These are phyloP conservation scores for Aspergillus sp. DNA, from an alignment of 2,329 filamentous ascomycete genomes.

Conservation along the genomic window DNA sequence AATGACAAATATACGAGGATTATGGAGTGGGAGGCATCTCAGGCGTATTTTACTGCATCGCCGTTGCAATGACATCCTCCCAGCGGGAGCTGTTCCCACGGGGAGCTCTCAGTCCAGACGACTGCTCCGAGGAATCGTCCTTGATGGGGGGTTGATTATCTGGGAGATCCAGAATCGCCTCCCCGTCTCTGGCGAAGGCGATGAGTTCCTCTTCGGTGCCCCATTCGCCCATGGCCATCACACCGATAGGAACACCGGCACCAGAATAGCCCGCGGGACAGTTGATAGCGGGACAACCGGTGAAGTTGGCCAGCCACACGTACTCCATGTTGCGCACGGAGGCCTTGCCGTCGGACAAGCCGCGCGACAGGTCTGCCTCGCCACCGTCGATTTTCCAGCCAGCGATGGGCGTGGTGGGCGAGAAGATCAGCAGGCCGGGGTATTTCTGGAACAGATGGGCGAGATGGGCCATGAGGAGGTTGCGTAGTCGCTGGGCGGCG, in stretches of 20 bases:
- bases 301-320: conserved; percentile 80
- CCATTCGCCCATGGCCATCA: conserved; percentile 57
- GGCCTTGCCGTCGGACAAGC: conserved; percentile 69
- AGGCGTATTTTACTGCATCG: conserved; percentile 7
- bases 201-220: conserved; percentile 52
- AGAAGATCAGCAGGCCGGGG: conserved; percentile 74
- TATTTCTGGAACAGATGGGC: conserved; percentile 66
- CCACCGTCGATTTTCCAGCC: conserved; percentile 65
- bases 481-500: conserved; percentile 69
- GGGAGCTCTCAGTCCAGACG: conserved; percentile 26
- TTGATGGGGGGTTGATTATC: conserved; percentile 8
- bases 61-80: conserved; percentile 37
- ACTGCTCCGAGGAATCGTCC: conserved; percentile 5
- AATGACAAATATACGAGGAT: neutral
- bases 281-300: conserved; percentile 71
- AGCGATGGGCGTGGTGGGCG: conserved; percentile 71
- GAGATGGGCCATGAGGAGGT: conserved; percentile 75
- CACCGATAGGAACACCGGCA: conserved; percentile 45
- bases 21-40: neutral
- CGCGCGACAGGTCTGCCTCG: conserved; percentile 58
- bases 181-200: conserved; percentile 52
- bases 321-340: conserved; percentile 80
- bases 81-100: conserved; percentile 26
- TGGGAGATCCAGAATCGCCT: conserved; percentile 42
- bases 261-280: conserved; percentile 69